Evolutionary conservation across 176 grass and related monocot genomes (phyloP).

Genomic region (Juncus inflexus): DNA sequence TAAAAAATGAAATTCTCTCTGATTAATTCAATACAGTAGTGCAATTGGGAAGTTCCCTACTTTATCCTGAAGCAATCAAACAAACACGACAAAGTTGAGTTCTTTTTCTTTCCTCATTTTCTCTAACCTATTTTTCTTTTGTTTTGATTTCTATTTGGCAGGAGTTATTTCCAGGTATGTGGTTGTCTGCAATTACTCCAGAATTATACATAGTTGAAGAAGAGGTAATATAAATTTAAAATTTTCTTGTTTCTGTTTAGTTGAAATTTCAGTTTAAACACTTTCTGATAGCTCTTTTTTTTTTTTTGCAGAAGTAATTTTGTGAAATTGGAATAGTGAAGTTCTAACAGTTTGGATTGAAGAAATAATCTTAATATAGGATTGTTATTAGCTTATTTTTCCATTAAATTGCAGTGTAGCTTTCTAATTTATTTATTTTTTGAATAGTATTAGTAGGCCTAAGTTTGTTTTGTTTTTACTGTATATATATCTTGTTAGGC

Average conservation of each 20-base stretch:
- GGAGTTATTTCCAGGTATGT: constrained; percentile 18
- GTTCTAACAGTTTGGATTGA: no score
- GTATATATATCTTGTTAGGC: no score
- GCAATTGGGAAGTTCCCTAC: not conserved
- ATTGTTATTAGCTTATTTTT: no score
- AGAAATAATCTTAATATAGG: no score
- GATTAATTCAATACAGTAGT: not conserved
- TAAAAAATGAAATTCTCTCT: not conserved
- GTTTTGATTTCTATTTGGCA: constrained; percentile 4
- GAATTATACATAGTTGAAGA: constrained; percentile 29
- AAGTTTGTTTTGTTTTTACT: no score
- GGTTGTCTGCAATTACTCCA: constrained; percentile 23
- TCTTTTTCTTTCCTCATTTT: not conserved
- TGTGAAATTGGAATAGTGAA: no score
- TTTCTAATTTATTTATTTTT: no score
- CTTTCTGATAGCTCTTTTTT: no score
- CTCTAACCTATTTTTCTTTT: not conserved
- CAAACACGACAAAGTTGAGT: not conserved
- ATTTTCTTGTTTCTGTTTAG: not conserved
- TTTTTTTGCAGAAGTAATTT: no score
- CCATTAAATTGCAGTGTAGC: no score
- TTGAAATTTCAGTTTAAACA: constrained; percentile 6
- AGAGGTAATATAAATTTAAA: constrained; percentile 2
- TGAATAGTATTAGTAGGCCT: no score
- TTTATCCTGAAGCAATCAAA: not conserved